Evolutionary conservation across 345 rosid genomes (phyloP), one percentile per base, ranked within the genome.

Genomic region (Nephelium lappaceum): DNA sequence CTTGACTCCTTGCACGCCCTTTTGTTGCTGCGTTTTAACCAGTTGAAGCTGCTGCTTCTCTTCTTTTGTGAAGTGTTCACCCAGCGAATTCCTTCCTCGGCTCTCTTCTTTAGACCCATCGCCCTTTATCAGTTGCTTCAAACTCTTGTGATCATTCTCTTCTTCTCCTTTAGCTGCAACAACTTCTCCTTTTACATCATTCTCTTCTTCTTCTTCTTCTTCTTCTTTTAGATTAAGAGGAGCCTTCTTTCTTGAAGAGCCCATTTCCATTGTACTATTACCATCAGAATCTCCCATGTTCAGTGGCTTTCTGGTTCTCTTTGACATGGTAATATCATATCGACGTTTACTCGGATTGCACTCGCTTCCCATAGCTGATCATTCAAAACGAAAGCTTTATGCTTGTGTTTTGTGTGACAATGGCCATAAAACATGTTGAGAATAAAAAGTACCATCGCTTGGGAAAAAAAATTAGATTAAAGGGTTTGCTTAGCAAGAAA

Each of bases 281-380:
- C 15, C 45, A 36, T 19, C 6, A 8, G 81, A 23, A 64, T 60
- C 65, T 18, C 62, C 38, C 6, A 72, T 39, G 31, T 65, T 80
- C 77, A 76, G 23, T 63, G 97, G 87, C 85, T 89, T 92, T 77
- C 95, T 88, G 73, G 97, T 92, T 86, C 97, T 88, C 82, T 75
- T 91, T 6, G 95, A 92, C 95, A 88, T 86, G 80, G 80, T 82
- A 72, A 91, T 86, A 82, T 92, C 97, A 43, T 81, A 88, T 61
- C 71, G 84, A 51, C 71, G 89, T 77, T 86, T 88, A 10, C 82
- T 75, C 18, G 69, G 71, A 75, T 75, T 71, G 81, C 63, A 62
- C 74, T 84, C 83, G 45, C 82, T 88, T 69, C 82, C 89, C 95
- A 91, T 92, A 47, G 12, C 76, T 60, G 63, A 45, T 31, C 36